Evolutionary conservation across 106 monocot genomes (phyloP).

Genomic region (Acanthochlamys bracteata): DNA sequence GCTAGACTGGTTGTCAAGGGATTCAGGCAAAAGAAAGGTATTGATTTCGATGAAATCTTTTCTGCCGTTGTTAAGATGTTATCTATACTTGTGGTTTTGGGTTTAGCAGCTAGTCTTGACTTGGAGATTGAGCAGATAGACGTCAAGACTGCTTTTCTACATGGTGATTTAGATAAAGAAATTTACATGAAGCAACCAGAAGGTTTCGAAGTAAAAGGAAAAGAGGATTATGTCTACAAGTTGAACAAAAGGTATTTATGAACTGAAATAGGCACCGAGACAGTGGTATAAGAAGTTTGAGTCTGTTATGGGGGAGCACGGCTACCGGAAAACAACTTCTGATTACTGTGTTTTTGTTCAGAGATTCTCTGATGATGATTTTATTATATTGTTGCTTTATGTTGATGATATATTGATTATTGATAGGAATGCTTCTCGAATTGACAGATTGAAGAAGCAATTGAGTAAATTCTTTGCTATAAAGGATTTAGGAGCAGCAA

Average conservation of each 20-base stretch:
- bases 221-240: not conserved
- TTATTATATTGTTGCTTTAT: not conserved
- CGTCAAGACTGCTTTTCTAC: conserved; percentile 1
- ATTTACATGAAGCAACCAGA: not conserved
- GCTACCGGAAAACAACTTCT: not conserved
- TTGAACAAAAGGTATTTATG: not conserved
- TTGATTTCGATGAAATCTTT: conserved; percentile 1
- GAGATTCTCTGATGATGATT: conserved; percentile 1
- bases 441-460: not conserved
- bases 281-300: conserved; percentile 2
- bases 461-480: not conserved
- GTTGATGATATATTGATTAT: conserved; percentile 2
- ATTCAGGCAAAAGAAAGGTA: not conserved
- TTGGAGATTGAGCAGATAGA: not conserved
- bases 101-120: not conserved
- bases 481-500: not conserved
- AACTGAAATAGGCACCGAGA: not conserved
- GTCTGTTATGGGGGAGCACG: not conserved
- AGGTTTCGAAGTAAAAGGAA: not conserved
- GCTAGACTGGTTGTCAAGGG: not conserved
- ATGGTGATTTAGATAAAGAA: conserved; percentile 5
- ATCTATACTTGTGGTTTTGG: not conserved
- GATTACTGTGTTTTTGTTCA: not conserved
- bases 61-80: not conserved
- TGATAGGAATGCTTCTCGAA: not conserved